Percentiles rank a stretch among this genome's conserved stretches.
Evolutionary conservation across 192 early-diverging fungal genomes (phyloP).

Genomic region (Phycomyces nitens): DNA sequence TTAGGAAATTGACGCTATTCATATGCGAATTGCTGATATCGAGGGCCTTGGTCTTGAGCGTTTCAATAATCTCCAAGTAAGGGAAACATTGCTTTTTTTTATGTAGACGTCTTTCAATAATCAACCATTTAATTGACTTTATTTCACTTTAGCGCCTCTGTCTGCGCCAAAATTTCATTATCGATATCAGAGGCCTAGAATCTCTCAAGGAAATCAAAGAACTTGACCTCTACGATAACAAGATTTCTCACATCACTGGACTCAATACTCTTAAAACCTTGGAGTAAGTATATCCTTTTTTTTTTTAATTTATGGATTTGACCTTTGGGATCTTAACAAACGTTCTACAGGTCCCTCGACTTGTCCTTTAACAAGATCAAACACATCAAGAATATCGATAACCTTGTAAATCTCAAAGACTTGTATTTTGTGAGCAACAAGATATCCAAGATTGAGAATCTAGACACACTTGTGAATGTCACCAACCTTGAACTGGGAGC

Average conservation of each 20-base stretch:
- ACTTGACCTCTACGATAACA: constrained; percentile 96
- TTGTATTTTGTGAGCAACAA: constrained; percentile 95
- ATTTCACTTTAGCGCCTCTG: constrained; percentile 58
- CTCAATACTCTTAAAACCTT: constrained; percentile 58
- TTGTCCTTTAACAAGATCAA: constrained; percentile 96
- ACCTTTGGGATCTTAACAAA: not conserved
- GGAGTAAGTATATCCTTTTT: constrained; percentile 39
- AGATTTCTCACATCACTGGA: constrained; percentile 69
- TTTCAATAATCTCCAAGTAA: constrained; percentile 67
- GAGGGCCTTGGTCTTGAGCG: constrained; percentile 51
- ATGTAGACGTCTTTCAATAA: not conserved
- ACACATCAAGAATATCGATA: constrained; percentile 63
- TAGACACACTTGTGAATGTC: constrained; percentile 61
- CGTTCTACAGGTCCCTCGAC: constrained; percentile 55
- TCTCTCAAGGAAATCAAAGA: constrained; percentile 61
- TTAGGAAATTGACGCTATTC: constrained; percentile 68
- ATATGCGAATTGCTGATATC: constrained; percentile 59
- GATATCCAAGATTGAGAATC: constrained; percentile 76
- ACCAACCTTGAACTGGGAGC: constrained; percentile 92
- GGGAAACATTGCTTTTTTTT: not conserved
- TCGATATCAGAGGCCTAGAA: constrained; percentile 61
- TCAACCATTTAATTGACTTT: not conserved
- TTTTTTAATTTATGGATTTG: not conserved
- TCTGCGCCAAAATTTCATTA: constrained; percentile 81
- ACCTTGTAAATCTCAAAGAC: constrained; percentile 60